phyloP scores from a whole-genome alignment of 345 rosid species.

The Populus alba region DNA sequence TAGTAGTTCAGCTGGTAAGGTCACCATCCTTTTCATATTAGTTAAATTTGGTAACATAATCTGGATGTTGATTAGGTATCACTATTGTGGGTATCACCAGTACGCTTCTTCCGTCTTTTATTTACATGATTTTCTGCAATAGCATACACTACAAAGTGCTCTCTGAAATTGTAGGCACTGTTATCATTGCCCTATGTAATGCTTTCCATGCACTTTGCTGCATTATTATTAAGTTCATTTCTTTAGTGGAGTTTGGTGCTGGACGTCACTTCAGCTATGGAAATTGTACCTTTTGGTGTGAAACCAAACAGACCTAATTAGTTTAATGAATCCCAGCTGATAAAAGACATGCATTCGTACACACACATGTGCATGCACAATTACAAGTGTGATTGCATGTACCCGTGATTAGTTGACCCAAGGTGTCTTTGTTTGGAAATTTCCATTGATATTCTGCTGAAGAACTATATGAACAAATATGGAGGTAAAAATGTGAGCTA shows the following conservation, averaged over 20 bases:
- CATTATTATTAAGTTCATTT: neutral
- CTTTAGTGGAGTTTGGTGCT: neutral
- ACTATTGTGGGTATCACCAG: neutral
- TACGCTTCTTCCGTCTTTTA: neutral
- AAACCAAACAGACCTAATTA: neutral
- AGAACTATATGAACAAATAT: neutral
- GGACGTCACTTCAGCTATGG: neutral
- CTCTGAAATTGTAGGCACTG: neutral
- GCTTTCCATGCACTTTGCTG: neutral
- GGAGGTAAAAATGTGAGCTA: neutral
- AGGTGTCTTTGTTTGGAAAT: neutral
- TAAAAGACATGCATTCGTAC: neutral
- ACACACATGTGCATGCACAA: neutral
- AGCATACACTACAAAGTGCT: neutral
- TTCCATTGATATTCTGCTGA: neutral
- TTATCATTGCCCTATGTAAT: neutral
- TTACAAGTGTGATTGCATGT: neutral
- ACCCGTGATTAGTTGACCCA: neutral
- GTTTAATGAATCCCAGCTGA: neutral
- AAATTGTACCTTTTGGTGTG: neutral
- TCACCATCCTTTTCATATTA: neutral
- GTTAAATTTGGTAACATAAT: neutral
- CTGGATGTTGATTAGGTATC: neutral
- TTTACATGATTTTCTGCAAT: neutral
- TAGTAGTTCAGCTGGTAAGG: constrained; percentile 90